Conservation (phyloP, 768 basidiomycete genomes). For the Boletus patriciae region DNA sequence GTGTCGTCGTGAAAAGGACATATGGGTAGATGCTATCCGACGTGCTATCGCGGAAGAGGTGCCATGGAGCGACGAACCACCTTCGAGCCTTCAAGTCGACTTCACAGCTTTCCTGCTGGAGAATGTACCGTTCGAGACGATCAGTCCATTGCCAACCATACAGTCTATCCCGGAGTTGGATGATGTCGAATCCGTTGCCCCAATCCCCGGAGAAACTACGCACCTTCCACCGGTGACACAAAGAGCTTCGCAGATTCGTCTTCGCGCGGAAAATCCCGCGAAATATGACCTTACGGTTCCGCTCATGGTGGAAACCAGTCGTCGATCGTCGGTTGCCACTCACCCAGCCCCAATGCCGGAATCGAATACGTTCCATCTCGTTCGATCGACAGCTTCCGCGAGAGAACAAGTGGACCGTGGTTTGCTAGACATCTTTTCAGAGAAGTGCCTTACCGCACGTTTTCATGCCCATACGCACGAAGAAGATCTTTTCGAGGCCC, state of each 20-base stretch:
- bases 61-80: slow-evolving; percentile 60
- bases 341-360: slow-evolving; percentile 52
- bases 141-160: slow-evolving; percentile 50
- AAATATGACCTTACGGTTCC: slow-evolving; percentile 21
- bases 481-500: slow-evolving; percentile 60
- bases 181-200: slow-evolving; percentile 11
- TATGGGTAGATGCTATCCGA: slow-evolving; percentile 78
- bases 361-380: slow-evolving; percentile 59
- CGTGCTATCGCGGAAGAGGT: slow-evolving; percentile 45
- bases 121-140: slow-evolving; percentile 42
- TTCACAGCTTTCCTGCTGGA: slow-evolving; percentile 36
- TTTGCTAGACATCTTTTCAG: slow-evolving; percentile 79
- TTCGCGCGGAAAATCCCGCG: slow-evolving; percentile 14
- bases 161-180: slow-evolving; percentile 55
- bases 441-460: slow-evolving; percentile 66
- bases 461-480: slow-evolving; percentile 62
- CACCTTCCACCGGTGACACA: slow-evolving; percentile 1
- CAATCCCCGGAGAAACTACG: slow-evolving; percentile 3
- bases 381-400: slow-evolving; percentile 63
- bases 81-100: slow-evolving; percentile 58
- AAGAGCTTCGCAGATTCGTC: slow-evolving; percentile 19
- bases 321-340: slow-evolving; percentile 59
- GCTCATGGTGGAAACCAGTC: slow-evolving; percentile 38
- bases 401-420: slow-evolving; percentile 75
- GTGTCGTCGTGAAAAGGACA: slow-evolving; percentile 77